Conservation (phyloP, 2,329 filamentous ascomycete species). For the Epicoccum sorghinum region DNA sequence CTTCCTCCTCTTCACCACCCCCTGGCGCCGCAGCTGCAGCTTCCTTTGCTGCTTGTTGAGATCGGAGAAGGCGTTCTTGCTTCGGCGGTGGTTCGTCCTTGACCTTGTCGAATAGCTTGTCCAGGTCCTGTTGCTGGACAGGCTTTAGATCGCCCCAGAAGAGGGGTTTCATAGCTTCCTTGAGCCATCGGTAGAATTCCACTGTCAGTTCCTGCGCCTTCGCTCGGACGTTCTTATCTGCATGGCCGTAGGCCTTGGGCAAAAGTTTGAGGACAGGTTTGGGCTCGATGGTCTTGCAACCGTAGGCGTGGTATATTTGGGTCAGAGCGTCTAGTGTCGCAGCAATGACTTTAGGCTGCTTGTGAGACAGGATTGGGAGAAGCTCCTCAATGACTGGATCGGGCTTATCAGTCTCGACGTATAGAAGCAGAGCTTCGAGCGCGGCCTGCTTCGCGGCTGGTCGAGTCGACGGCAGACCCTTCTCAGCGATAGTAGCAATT, state of each 20-base stretch:
- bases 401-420: slow-evolving; percentile 86
- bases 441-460: slow-evolving; percentile 87
- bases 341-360: slow-evolving; percentile 87
- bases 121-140: slow-evolving; percentile 91
- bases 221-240: slow-evolving; percentile 96
- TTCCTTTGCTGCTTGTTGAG: slow-evolving; percentile 84
- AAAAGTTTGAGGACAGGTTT: slow-evolving; percentile 88
- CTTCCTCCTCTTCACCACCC: slow-evolving; percentile 53
- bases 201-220: slow-evolving; percentile 91
- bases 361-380: slow-evolving; percentile 80
- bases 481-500: slow-evolving; percentile 82
- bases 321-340: slow-evolving; percentile 78
- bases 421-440: slow-evolving; percentile 83
- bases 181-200: slow-evolving; percentile 95
- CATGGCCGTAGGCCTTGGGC: slow-evolving; percentile 91
- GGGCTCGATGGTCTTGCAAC: slow-evolving; percentile 91
- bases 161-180: slow-evolving; percentile 96
- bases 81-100: slow-evolving; percentile 87
- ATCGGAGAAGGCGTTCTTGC: slow-evolving; percentile 85
- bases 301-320: slow-evolving; percentile 89
- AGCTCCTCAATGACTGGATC: slow-evolving; percentile 90
- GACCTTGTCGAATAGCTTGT: slow-evolving; percentile 91
- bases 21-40: slow-evolving; percentile 67
- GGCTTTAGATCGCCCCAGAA: slow-evolving; percentile 97
- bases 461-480: slow-evolving; percentile 85